Percentiles rank a stretch among this genome's conserved stretches.
phyloP scores from a whole-genome alignment of 163 green algal genomes.

The Chlorella variabilis region DNA sequence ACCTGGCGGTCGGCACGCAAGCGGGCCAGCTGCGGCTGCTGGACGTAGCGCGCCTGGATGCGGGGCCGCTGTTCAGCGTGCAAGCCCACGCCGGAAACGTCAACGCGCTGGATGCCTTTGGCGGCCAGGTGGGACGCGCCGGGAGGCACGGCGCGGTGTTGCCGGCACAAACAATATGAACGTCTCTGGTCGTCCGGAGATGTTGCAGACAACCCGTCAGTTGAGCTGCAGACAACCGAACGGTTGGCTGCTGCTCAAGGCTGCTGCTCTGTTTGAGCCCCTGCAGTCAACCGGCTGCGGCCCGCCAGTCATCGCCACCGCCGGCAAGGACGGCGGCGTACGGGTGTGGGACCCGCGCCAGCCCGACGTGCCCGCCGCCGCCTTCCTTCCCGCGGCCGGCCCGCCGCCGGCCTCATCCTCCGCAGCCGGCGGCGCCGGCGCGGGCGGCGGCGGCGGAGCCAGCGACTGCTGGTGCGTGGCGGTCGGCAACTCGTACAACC shows the following conservation, averaged over 20 bases:
- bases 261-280: neutral
- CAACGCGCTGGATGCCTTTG: constrained; percentile 83
- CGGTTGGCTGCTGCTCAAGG: neutral
- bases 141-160: no score
- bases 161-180: no score
- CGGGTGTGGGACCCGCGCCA: constrained; percentile 87
- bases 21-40: constrained; percentile 69
- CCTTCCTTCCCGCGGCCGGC: constrained; percentile 78
- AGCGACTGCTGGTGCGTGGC: constrained; percentile 90
- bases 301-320: constrained; percentile 83
- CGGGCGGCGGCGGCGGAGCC: constrained; percentile 16
- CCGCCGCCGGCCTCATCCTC: constrained; percentile 38
- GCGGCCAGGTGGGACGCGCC: constrained; percentile 69
- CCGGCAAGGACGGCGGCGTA: constrained; percentile 82
- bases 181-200: no score
- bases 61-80: constrained; percentile 58
- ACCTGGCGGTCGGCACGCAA: constrained; percentile 81
- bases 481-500: constrained; percentile 85
- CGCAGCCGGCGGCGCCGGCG: neutral
- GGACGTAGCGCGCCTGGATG: constrained; percentile 58
- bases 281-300: constrained; percentile 52
- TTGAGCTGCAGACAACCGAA: no score
- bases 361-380: constrained; percentile 79
- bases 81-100: constrained; percentile 84
- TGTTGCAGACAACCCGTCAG: no score